Conservation (phyloP, 225 moss, liverwort and hornwort species). For the Neckera pumila region DNA sequence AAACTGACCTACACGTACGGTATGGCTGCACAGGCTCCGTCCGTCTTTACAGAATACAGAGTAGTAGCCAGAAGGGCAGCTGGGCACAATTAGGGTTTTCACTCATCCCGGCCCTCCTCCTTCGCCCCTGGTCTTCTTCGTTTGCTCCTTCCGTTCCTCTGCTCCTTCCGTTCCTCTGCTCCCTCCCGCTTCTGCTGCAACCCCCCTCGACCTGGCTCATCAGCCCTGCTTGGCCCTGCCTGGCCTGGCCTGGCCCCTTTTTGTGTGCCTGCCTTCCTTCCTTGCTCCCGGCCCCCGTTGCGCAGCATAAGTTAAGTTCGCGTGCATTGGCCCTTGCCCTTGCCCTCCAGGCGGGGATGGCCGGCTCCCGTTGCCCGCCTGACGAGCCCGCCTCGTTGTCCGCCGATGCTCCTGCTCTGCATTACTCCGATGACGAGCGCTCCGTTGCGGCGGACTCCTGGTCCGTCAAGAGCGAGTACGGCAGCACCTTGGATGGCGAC, state of each 20-base stretch:
- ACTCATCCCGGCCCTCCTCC: too few species aligned
- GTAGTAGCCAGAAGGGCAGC: background rate
- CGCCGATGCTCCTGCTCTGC: slow-evolving; percentile 37
- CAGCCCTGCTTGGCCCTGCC: background rate
- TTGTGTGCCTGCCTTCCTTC: background rate
- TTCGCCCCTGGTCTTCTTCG: background rate
- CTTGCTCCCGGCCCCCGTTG: background rate
- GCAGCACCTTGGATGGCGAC: slow-evolving; percentile 89
- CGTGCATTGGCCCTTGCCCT: background rate
- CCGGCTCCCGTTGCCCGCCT: slow-evolving; percentile 53
- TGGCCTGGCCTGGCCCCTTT: background rate
- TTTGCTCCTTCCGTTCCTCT: background rate
- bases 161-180: background rate
- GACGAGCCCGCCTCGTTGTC: slow-evolving; percentile 27
- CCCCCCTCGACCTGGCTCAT: background rate
- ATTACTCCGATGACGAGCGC: slow-evolving; percentile 92
- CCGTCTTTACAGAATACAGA: background rate
- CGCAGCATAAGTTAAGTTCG: background rate
- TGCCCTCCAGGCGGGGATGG: slow-evolving; percentile 28
- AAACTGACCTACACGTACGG: too few species aligned
- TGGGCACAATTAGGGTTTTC: background rate
- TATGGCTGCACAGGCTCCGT: background rate
- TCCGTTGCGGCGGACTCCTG: slow-evolving; percentile 97
- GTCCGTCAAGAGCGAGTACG: slow-evolving; percentile 96
- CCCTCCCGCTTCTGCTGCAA: too few species aligned